Percentiles rank a stretch among this genome's conserved stretches.
These are phyloP conservation scores for Suhomyces bolitotheri DNA, from an alignment of 1,139 yeast species.

Conservation along the genomic window DNA sequence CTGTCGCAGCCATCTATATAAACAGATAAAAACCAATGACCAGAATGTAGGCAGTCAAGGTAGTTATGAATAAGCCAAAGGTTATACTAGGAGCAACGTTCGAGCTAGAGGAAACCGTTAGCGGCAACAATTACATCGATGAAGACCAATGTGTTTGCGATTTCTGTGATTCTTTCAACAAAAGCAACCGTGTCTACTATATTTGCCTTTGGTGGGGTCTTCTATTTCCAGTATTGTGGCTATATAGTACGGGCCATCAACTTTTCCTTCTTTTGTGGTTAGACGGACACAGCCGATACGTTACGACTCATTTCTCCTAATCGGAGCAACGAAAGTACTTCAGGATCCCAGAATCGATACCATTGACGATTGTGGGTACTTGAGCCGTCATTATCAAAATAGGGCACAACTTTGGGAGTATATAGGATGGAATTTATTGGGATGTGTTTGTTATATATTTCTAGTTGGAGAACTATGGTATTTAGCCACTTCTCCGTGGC, in stretches of 20 bases:
- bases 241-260: no score
- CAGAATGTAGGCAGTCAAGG: no score
- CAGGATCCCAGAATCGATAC: background rate
- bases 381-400: constrained; percentile 4
- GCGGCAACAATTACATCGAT: constrained; percentile 6
- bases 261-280: no score
- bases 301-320: constrained; percentile 6
- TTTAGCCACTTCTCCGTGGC: no score
- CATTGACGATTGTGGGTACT: constrained; percentile 6
- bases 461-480: constrained; percentile 1
- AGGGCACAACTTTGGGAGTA: background rate
- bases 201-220: constrained; percentile 21
- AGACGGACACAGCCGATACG: no score
- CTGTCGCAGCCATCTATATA: no score
- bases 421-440: constrained; percentile 7
- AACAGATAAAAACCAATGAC: background rate
- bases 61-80: no score
- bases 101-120: background rate
- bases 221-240: constrained; percentile 27
- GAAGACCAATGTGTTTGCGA: constrained; percentile 19
- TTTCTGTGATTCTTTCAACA: constrained; percentile 14
- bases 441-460: constrained; percentile 3
- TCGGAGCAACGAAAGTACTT: constrained; percentile 1
- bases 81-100: constrained; percentile 1
- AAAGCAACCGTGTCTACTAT: constrained; percentile 5